Percentiles rank a stretch among this genome's conserved stretches.
phyloP scores from a whole-genome alignment of 2,329 filamentous ascomycete species.

The Diaporthe sp. region DNA sequence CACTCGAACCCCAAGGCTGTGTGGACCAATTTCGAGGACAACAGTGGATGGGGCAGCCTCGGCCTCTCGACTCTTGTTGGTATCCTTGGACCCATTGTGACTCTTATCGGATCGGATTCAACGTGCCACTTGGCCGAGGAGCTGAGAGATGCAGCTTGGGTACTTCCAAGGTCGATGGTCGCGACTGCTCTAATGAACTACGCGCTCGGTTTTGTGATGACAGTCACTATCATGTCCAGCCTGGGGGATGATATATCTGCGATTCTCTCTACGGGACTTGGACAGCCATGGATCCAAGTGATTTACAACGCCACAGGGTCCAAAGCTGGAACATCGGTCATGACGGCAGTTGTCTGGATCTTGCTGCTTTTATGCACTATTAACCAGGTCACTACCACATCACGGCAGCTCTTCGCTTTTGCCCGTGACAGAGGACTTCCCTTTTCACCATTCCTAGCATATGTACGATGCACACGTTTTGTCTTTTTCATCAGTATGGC shows the following conservation, averaged over 20 bases:
- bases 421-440: neutral
- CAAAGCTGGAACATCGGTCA: neutral
- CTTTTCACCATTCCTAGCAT: neutral
- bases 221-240: slow-evolving; percentile 15
- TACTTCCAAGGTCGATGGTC: slow-evolving; percentile 4
- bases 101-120: slow-evolving; percentile 9
- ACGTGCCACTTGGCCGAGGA: slow-evolving; percentile 19
- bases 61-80: slow-evolving; percentile 18
- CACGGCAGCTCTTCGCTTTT: slow-evolving; percentile 26
- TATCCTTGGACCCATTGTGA: slow-evolving; percentile 14
- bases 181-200: neutral
- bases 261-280: neutral
- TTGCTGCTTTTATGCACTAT: neutral
- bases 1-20: slow-evolving; percentile 7
- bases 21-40: slow-evolving; percentile 8
- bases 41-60: neutral
- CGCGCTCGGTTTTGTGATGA: slow-evolving; percentile 12
- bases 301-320: slow-evolving; percentile 14
- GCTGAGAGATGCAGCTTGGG: slow-evolving; percentile 23
- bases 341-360: neutral
- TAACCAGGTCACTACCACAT: slow-evolving; percentile 11
- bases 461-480: neutral
- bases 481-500: neutral
- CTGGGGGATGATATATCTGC: neutral
- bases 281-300: slow-evolving; percentile 11